Percentiles rank a stretch among this genome's conserved stretches.
Conservation (phyloP, 2,329 filamentous ascomycete genomes). For the Phoma herbarum region DNA sequence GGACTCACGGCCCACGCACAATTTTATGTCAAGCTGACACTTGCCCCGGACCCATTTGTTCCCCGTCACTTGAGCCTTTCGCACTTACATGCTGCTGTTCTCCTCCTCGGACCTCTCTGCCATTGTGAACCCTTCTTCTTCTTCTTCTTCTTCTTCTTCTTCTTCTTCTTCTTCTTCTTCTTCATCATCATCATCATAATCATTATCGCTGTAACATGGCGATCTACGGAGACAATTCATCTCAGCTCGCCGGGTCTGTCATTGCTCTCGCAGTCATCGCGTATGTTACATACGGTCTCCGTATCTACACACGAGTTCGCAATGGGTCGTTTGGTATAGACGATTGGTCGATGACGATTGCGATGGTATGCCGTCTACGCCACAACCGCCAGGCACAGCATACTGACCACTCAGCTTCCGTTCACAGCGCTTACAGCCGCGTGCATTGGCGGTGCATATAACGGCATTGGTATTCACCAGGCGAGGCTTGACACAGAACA, state of each 20-base stretch:
- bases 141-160: too few species aligned
- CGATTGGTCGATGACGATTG: conserved; percentile 40
- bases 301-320: conserved; percentile 29
- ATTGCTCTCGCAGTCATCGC: conserved; percentile 27
- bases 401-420: conserved; percentile 11
- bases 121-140: background rate
- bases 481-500: conserved; percentile 16
- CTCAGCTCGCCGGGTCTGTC: conserved; percentile 31
- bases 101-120: background rate
- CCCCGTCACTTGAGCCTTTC: conserved; percentile 1
- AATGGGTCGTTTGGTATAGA: conserved; percentile 40
- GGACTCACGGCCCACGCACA: conserved; percentile 5
- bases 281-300: conserved; percentile 28
- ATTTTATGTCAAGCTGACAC: conserved; percentile 8
- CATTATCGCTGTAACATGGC: conserved; percentile 10
- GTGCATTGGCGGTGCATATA: conserved; percentile 15
- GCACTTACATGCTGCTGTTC: background rate
- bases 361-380: background rate
- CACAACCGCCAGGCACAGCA: background rate
- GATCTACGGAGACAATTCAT: conserved; percentile 16
- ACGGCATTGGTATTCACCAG: conserved; percentile 21
- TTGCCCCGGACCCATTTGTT: background rate
- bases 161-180: too few species aligned
- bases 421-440: conserved; percentile 21
- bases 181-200: too few species aligned